A percentile compares a stretch with the other conserved stretches of the same genome.
Evolutionary conservation across 106 monocot genomes (phyloP).

Genomic region (Amphibolis antarctica): DNA sequence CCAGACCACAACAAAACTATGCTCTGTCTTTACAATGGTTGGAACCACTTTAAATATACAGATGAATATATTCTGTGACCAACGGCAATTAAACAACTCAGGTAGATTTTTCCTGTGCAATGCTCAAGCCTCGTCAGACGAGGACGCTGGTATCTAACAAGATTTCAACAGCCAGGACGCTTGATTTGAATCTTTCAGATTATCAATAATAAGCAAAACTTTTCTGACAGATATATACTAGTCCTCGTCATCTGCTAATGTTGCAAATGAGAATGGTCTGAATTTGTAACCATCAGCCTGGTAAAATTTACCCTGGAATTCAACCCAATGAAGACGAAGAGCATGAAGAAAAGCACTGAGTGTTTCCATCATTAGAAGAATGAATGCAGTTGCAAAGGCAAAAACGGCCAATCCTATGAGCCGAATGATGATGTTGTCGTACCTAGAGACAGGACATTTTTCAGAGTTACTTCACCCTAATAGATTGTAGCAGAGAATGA

Average conservation of each 20-base stretch:
- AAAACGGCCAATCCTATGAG: conserved; percentile 64
- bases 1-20: conserved; percentile 3
- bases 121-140: neutral
- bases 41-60: conserved; percentile 7
- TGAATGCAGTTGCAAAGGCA: conserved; percentile 91
- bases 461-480: neutral
- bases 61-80: neutral
- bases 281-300: conserved; percentile 98
- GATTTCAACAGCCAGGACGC: neutral
- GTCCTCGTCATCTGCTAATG: conserved; percentile 55
- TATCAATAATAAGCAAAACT: neutral
- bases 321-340: conserved; percentile 97
- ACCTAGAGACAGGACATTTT: conserved; percentile 35
- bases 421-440: conserved; percentile 64
- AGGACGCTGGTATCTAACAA: neutral
- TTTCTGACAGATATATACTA: conserved; percentile 6
- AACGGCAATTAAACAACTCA: neutral
- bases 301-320: conserved; percentile 91
- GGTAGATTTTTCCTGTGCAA: neutral
- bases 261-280: conserved; percentile 75
- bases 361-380: conserved; percentile 96
- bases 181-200: neutral
- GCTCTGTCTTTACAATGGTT: conserved; percentile 6
- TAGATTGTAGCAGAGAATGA: neutral
- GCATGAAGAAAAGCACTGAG: conserved; percentile 96